phyloP scores from a whole-genome alignment of 2,329 filamentous ascomycete species.

The Cladosporium phlei region DNA sequence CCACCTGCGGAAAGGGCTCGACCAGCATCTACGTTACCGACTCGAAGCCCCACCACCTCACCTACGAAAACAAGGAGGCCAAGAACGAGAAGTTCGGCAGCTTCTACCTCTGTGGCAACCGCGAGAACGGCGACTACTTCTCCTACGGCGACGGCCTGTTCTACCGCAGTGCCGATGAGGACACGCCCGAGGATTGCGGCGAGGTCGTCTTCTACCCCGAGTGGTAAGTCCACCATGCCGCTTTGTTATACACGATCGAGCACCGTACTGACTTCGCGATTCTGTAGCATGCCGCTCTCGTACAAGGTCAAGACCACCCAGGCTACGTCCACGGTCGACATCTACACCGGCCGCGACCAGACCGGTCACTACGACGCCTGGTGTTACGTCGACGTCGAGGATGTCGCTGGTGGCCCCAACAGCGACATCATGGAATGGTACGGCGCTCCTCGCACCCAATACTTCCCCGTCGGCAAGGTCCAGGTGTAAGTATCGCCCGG shows the following conservation, averaged over 20 bases:
- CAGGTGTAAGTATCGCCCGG: background rate
- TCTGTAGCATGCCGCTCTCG: slow-evolving; percentile 3
- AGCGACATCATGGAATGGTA: background rate
- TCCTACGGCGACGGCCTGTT: background rate
- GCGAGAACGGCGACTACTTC: background rate
- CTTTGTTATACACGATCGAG: background rate
- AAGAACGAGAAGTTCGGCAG: slow-evolving; percentile 10
- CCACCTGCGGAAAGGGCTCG: slow-evolving; percentile 1
- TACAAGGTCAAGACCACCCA: background rate
- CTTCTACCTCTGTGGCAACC: slow-evolving; percentile 4
- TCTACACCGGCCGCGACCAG: background rate
- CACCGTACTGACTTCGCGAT: background rate
- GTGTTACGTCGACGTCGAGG: slow-evolving; percentile 2
- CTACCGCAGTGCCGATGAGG: slow-evolving; percentile 10
- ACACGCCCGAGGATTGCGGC: background rate
- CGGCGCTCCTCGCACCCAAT: background rate
- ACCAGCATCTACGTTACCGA: slow-evolving; percentile 9
- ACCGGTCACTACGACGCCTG: slow-evolving; percentile 1
- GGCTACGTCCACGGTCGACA: background rate
- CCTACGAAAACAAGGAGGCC: slow-evolving; percentile 8
- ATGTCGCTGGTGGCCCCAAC: background rate
- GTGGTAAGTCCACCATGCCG: background rate
- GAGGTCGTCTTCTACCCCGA: slow-evolving; percentile 11
- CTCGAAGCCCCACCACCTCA: slow-evolving; percentile 3
- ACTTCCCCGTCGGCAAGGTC: background rate